Evolutionary conservation across 345 rosid genomes (phyloP).

Genomic region (Noccaea bulbosa): DNA sequence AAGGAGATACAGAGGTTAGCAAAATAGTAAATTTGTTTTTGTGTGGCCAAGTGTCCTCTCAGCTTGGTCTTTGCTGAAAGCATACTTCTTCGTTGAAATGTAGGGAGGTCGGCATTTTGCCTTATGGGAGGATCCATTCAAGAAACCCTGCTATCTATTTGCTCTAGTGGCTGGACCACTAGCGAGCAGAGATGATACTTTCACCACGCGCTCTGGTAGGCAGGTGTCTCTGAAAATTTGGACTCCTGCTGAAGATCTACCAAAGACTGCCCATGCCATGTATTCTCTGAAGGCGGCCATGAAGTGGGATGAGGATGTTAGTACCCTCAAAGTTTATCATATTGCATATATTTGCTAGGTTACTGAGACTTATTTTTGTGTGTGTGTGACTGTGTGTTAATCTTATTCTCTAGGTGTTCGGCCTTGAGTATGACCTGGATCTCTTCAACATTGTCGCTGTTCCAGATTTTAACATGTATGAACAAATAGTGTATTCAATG

Average conservation of each 20-base stretch:
- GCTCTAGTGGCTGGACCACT: conserved; percentile 93
- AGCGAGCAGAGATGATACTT: conserved; percentile 88
- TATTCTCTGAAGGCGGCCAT: conserved; percentile 94
- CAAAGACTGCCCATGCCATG: conserved; percentile 98
- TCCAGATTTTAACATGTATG: conserved; percentile 98
- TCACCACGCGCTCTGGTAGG: conserved; percentile 81
- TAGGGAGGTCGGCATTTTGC: conserved; percentile 92
- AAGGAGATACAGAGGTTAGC: conserved; percentile 79
- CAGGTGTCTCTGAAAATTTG: conserved; percentile 83
- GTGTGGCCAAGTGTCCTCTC: conserved; percentile 11
- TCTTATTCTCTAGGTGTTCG: conserved; percentile 71
- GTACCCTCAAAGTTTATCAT: conserved; percentile 26
- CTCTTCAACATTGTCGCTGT: conserved; percentile 98
- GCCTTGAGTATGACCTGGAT: conserved; percentile 96
- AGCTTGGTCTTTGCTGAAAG: conserved; percentile 26
- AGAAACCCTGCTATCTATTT: conserved; percentile 96
- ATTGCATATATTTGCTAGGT: conserved; percentile 8
- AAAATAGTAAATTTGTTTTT: conserved; percentile 20
- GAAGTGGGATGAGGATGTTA: conserved; percentile 99
- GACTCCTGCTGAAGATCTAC: conserved; percentile 92
- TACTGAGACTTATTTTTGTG: conserved; percentile 6
- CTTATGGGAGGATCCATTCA: conserved; percentile 97
- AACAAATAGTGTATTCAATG: conserved; percentile 9
- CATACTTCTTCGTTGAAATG: conserved; percentile 22
- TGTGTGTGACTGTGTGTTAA: not conserved